phyloP scores from a whole-genome alignment of 164 flowering plant species.

The Paratinospora sagittata region DNA sequence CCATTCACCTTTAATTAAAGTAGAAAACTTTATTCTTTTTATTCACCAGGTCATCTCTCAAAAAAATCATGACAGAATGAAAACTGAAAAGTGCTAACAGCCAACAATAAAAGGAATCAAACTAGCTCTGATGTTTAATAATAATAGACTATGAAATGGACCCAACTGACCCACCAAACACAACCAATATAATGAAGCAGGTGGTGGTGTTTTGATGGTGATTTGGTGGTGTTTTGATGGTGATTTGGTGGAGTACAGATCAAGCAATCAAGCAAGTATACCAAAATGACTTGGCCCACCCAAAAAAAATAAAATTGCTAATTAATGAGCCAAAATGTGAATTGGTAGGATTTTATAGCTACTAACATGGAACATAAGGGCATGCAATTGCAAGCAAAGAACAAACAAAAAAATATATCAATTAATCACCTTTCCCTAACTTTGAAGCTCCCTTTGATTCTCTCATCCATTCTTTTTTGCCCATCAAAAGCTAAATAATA shows the following conservation, averaged over 20 bases:
- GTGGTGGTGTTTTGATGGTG: no score
- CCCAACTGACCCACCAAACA: constrained; percentile 2
- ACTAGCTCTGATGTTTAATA: not conserved
- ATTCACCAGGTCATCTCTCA: not conserved
- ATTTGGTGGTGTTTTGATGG: no score
- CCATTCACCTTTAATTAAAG: not conserved
- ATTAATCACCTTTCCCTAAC: not conserved
- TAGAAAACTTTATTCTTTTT: not conserved
- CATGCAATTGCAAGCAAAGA: not conserved
- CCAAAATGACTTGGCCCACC: no score
- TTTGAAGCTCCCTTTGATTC: not conserved
- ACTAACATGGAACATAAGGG: not conserved
- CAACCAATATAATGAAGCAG: not conserved
- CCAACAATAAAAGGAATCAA: not conserved
- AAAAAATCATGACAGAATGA: not conserved
- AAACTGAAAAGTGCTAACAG: not conserved
- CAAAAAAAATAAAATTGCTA: no score
- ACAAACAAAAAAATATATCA: not conserved
- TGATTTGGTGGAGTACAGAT: no score
- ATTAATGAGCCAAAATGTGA: no score
- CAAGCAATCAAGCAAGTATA: no score
- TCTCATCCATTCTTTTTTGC: not conserved
- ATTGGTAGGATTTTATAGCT: no score
- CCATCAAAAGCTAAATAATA: constrained; percentile 3
- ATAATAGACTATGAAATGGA: no score